Base-by-base conservation (phyloP, 106 monocot species). In the Phalaenopsis aphrodite region DNA sequence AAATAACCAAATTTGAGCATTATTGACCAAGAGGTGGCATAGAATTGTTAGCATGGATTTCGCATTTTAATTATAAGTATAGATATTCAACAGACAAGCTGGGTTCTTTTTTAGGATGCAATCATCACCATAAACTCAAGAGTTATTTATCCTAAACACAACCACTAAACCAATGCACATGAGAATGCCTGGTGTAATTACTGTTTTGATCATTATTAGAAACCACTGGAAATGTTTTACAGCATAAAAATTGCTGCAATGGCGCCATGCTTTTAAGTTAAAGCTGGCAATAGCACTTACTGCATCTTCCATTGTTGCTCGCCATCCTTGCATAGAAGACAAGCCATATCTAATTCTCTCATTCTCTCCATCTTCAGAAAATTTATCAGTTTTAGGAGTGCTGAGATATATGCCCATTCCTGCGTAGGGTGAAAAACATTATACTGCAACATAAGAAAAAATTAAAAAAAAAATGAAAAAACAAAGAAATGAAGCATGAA, bases 271-370 rank as follows among this genome's bases (percentile, higher is more conserved):
- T 30, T 30, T 12, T 65, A 65, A 9, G 64, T 7, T 23, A 45
- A 76, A 52, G 49, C 52, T 5, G 11, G 2, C 10, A 48, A 30
- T 30, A 24, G 24, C 49, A 87, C 89, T 87, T 55, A 92, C 91
- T 8, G 91, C 91, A 92, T 92, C 91, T 85, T 92, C 91, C 91
- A 92, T 92, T 42, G 81, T 82, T 68, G 89, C 77, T 69, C 88
- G 91, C 91, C 91, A 92, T 78, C 91, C 91, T 87, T 92, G 91
- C 91, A 92, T 92, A 55, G 88, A 92, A 45, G 91, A 92, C 48
- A 89, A 46, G 47, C 91, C 91, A 79, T 83, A 92, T 66, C 56
- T 79, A 78, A 89, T 76, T 64, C 81, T 84, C 39, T 65, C 78
- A 85, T 92, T 92, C 80, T 83, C 91, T 48, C 91, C 91, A 89